Percentiles rank a stretch among this genome's conserved stretches.
phyloP scores from a whole-genome alignment of 768 basidiomycete genomes.

The Russula lepida region DNA sequence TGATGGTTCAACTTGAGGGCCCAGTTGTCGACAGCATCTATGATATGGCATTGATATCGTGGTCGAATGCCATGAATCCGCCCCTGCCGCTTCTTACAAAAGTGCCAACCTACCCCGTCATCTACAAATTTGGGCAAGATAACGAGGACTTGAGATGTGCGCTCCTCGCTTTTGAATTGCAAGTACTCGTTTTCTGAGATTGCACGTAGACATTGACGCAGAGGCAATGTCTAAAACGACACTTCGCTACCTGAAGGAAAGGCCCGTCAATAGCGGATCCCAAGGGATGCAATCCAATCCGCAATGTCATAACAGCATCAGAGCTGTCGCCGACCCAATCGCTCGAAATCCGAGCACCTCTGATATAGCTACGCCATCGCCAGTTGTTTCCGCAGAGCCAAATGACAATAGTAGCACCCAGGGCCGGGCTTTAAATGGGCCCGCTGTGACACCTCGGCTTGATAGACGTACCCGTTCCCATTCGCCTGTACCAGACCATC shows the following conservation, averaged over 20 bases:
- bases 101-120: constrained; percentile 27
- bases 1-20: constrained; percentile 66
- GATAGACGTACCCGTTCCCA: not conserved
- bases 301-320: not conserved
- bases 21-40: constrained; percentile 62
- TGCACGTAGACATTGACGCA: constrained; percentile 2
- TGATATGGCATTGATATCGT: constrained; percentile 58
- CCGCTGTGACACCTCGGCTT: not conserved
- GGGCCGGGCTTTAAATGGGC: not conserved
- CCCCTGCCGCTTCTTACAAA: constrained; percentile 35
- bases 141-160: constrained; percentile 23
- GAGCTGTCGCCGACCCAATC: not conserved
- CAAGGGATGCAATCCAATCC: not conserved
- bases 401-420: not conserved
- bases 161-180: constrained; percentile 11
- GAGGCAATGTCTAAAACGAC: not conserved
- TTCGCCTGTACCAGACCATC: not conserved
- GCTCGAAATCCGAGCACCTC: not conserved
- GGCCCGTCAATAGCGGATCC: not conserved
- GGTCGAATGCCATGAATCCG: constrained; percentile 43
- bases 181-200: not conserved
- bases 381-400: not conserved
- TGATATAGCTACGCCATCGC: not conserved
- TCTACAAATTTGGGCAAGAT: constrained; percentile 37
- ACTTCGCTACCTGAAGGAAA: constrained; percentile 5